Conservation (phyloP, 2,329 filamentous ascomycete species). For the Ophidiomyces ophidiicola region DNA sequence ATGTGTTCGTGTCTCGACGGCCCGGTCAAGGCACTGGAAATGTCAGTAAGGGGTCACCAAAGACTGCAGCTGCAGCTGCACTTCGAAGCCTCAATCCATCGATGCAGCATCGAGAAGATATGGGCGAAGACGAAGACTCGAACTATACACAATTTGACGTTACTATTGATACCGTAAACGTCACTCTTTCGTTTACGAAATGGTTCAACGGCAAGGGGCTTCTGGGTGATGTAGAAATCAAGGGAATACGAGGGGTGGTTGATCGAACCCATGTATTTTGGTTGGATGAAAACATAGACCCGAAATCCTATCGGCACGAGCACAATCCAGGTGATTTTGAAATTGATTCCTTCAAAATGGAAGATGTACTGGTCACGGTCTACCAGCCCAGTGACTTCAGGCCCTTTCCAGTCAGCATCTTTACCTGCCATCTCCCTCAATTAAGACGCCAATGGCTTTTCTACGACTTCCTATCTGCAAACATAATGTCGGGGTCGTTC, state of each 20-base stretch:
- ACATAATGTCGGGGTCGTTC: constrained; percentile 89
- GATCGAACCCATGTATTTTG: constrained; percentile 77
- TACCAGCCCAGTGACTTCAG: constrained; percentile 83
- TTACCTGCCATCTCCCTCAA: constrained; percentile 84
- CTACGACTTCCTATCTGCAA: constrained; percentile 92
- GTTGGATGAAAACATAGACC: constrained; percentile 57
- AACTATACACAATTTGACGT: constrained; percentile 98
- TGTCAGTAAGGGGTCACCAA: constrained; percentile 84
- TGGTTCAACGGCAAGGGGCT: constrained; percentile 97
- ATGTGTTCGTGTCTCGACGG: constrained; percentile 86
- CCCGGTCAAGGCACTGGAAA: constrained; percentile 71
- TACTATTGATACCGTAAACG: constrained; percentile 87
- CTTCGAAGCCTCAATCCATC: constrained; percentile 45
- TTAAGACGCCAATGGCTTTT: constrained; percentile 93
- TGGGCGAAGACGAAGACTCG: constrained; percentile 59
- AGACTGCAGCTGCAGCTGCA: constrained; percentile 70
- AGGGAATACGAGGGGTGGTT: constrained; percentile 81
- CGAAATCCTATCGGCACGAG: constrained; percentile 73
- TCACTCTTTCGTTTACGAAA: constrained; percentile 92
- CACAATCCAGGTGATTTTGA: constrained; percentile 91
- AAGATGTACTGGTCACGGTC: constrained; percentile 81
- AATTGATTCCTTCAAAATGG: constrained; percentile 90
- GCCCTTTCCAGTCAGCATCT: constrained; percentile 93
- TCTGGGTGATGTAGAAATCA: constrained; percentile 82
- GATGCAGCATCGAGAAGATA: constrained; percentile 18